Evolutionary conservation across 805 yeast genomes (phyloP).

Genomic region (Maudiozyma saulgeensis): DNA sequence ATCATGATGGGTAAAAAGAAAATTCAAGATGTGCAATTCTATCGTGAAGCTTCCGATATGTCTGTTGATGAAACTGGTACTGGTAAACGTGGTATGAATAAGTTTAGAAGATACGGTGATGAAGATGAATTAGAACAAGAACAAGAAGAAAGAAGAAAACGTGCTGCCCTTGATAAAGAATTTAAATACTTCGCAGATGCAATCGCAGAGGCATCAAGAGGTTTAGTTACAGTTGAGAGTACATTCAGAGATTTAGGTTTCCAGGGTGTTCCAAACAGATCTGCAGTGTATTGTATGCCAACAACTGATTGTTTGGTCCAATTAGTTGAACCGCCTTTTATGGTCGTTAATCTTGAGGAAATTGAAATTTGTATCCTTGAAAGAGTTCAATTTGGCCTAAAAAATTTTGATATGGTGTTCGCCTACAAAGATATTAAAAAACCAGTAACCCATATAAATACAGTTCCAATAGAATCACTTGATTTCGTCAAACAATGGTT

Average conservation of each 20-base stretch:
- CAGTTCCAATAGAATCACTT: constrained; percentile 84
- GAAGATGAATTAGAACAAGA: constrained; percentile 98
- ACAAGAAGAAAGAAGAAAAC: constrained; percentile 92
- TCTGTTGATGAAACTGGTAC: constrained; percentile 96
- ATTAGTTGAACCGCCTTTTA: constrained; percentile 87
- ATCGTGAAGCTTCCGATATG: constrained; percentile 93
- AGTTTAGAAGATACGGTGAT: constrained; percentile 82
- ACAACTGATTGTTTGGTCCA: constrained; percentile 95
- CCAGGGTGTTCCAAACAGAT: constrained; percentile 93
- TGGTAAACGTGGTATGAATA: constrained; percentile 64
- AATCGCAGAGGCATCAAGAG: constrained; percentile 80
- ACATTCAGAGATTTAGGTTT: constrained; percentile 96
- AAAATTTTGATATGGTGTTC: constrained; percentile 94
- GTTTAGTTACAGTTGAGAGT: constrained; percentile 76
- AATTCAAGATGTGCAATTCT: constrained; percentile 90
- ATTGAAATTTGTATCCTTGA: constrained; percentile 92
- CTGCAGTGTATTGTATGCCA: constrained; percentile 91
- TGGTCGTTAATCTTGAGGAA: constrained; percentile 83
- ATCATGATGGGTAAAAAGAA: constrained; percentile 93
- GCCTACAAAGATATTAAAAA: constrained; percentile 83
- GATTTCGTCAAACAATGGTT: constrained; percentile 95
- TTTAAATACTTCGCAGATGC: constrained; percentile 82
- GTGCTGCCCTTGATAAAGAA: constrained; percentile 83
- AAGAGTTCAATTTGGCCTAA: constrained; percentile 93
- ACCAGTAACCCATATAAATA: constrained; percentile 86